phyloP scores from a whole-genome alignment of 2,329 filamentous ascomycete genomes.

The Aspergillus spinulosporus region DNA sequence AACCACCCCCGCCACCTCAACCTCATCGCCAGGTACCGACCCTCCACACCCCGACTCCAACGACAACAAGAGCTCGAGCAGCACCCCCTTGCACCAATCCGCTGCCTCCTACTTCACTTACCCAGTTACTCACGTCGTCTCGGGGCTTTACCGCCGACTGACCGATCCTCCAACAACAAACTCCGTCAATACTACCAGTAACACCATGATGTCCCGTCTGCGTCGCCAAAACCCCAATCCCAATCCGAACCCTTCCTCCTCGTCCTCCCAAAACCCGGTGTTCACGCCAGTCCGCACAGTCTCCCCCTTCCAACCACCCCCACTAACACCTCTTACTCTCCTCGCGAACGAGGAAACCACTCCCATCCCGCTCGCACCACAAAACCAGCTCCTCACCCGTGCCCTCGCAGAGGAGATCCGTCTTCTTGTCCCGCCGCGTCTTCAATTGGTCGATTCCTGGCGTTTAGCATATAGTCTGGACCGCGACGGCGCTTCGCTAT shows the following conservation, averaged over 20 bases:
- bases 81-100: conserved; percentile 34
- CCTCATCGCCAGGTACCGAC: conserved; percentile 24
- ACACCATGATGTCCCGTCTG: conserved; percentile 20
- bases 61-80: conserved; percentile 10
- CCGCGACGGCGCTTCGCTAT: conserved; percentile 83
- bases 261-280: conserved; percentile 33
- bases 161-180: conserved; percentile 40
- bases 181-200: conserved; percentile 15
- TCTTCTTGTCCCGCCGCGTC: conserved; percentile 77
- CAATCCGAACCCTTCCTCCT: conserved; percentile 18
- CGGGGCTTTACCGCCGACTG: conserved; percentile 68
- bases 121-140: conserved; percentile 55
- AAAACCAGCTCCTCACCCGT: conserved; percentile 60
- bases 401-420: conserved; percentile 90
- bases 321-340: conserved; percentile 76
- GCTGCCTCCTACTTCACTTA: conserved; percentile 52
- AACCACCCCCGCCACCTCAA: conserved; percentile 12
- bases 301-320: conserved; percentile 83
- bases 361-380: conserved; percentile 41
- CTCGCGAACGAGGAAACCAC: conserved; percentile 56
- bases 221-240: conserved; percentile 10
- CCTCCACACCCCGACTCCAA: conserved; percentile 11
- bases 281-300: conserved; percentile 58
- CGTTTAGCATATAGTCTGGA: conserved; percentile 83
- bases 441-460: conserved; percentile 89